Evolutionary conservation across 768 basidiomycete genomes (phyloP).

Genomic region (Phaffia tasmanica): DNA sequence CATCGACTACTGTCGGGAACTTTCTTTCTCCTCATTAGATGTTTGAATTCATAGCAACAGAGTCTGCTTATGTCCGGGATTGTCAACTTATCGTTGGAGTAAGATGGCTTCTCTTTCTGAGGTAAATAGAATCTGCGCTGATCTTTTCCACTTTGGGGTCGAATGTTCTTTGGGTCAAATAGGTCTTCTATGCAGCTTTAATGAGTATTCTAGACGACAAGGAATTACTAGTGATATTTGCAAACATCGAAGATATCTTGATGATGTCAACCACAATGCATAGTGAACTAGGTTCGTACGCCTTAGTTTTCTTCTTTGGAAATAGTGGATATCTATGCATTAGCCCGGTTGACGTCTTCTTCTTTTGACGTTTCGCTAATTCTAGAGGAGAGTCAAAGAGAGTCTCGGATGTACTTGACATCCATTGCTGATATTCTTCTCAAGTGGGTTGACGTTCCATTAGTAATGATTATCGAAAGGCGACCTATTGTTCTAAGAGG

Average conservation of each 20-base stretch:
- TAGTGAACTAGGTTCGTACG: constrained; percentile 17
- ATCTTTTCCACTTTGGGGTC: neutral
- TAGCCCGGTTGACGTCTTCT: no score
- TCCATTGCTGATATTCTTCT: constrained; percentile 69
- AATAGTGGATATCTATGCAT: neutral
- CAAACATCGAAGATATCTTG: constrained; percentile 64
- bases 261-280: constrained; percentile 21
- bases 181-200: constrained; percentile 80
- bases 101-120: constrained; percentile 24
- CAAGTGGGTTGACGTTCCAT: neutral
- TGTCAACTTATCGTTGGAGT: constrained; percentile 87
- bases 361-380: neutral
- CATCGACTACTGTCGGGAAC: neutral
- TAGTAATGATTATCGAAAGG: neutral
- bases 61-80: constrained; percentile 78
- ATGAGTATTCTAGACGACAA: constrained; percentile 60
- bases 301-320: no score
- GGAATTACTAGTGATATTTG: constrained; percentile 61
- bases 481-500: neutral
- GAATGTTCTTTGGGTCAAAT: neutral
- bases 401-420: constrained; percentile 83
- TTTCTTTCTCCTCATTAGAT: constrained; percentile 52
- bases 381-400: constrained; percentile 73
- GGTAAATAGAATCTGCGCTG: neutral
- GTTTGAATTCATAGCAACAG: constrained; percentile 88